Conservation (phyloP, 2,329 filamentous ascomycete species). For the Epichloe sibirici region DNA sequence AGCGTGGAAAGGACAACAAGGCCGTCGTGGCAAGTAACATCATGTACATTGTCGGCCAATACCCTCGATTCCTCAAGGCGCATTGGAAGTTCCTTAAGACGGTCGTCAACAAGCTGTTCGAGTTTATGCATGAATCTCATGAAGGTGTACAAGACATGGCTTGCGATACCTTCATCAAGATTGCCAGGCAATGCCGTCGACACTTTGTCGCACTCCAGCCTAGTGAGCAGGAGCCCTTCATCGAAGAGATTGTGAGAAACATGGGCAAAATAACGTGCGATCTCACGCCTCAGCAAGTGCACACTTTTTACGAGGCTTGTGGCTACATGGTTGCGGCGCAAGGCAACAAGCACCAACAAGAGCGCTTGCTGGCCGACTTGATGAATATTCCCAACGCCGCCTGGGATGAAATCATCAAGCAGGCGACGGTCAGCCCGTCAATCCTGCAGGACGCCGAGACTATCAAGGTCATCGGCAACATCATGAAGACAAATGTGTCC, state of each 20-base stretch:
- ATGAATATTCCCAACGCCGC: slow-evolving; percentile 91
- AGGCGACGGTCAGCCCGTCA: slow-evolving; percentile 71
- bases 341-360: slow-evolving; percentile 87
- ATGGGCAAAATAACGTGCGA: slow-evolving; percentile 94
- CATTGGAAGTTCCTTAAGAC: slow-evolving; percentile 99
- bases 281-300: slow-evolving; percentile 89
- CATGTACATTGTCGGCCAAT: slow-evolving; percentile 99
- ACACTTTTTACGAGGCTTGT: slow-evolving; percentile 98
- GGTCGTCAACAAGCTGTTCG: slow-evolving; percentile 97
- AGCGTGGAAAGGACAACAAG: slow-evolving; percentile 98
- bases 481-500: slow-evolving; percentile 99
- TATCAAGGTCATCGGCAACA: slow-evolving; percentile 97
- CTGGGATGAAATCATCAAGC: slow-evolving; percentile 89
- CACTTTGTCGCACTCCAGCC: slow-evolving; percentile 96
- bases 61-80: slow-evolving; percentile 93
- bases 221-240: slow-evolving; percentile 89
- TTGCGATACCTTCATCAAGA: slow-evolving; percentile 99
- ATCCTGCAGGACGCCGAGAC: slow-evolving; percentile 87
- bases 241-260: slow-evolving; percentile 94
- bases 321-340: slow-evolving; percentile 99
- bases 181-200: slow-evolving; percentile 92
- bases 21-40: slow-evolving; percentile 98
- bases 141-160: slow-evolving; percentile 99
- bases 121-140: slow-evolving; percentile 99
- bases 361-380: slow-evolving; percentile 77